A percentile compares a stretch with the other conserved stretches of the same genome.
Conservation (phyloP, 371 early-diverging fungal species). For the Entomophthora muscae region DNA sequence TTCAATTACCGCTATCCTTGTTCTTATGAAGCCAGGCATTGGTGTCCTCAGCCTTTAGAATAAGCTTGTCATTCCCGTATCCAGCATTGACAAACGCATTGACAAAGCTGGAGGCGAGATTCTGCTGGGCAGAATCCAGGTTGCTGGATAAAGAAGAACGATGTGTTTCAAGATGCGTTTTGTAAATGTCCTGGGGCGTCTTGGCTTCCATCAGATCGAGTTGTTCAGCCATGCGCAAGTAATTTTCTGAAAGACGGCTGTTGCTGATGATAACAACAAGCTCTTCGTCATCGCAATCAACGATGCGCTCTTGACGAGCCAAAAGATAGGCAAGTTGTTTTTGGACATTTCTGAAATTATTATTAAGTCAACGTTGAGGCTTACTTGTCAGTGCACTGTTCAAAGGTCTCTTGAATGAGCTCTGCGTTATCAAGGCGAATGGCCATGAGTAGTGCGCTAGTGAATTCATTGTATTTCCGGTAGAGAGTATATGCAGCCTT, state of each 20-base stretch:
- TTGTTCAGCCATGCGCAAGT: conserved; percentile 72
- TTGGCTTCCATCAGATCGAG: conserved; percentile 91
- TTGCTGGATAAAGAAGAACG: conserved; percentile 15
- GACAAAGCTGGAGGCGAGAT: conserved; percentile 90
- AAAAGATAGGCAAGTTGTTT: conserved; percentile 91
- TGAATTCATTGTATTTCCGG: conserved; percentile 49
- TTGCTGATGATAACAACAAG: conserved; percentile 76
- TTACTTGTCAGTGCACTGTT: conserved; percentile 60
- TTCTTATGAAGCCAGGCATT: conserved; percentile 89
- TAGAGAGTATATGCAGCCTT: conserved; percentile 82
- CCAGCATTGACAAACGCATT: conserved; percentile 97
- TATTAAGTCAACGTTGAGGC: conserved; percentile 14
- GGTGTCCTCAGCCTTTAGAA: conserved; percentile 57
- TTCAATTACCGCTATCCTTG: conserved; percentile 74
- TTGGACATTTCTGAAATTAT: conserved; percentile 33
- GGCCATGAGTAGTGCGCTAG: conserved; percentile 71
- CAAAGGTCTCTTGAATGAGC: conserved; percentile 76
- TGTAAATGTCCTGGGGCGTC: conserved; percentile 94
- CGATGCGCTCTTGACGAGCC: conserved; percentile 71
- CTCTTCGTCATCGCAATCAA: conserved; percentile 67
- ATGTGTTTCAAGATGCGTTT: conserved; percentile 78
- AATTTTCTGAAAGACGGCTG: conserved; percentile 65
- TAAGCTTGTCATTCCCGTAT: conserved; percentile 84
- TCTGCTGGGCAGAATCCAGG: conserved; percentile 87
- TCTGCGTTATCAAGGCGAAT: conserved; percentile 66